Evolutionary conservation across 331 rosid genomes (phyloP).

Genomic region (Pyracantha coccinea): DNA sequence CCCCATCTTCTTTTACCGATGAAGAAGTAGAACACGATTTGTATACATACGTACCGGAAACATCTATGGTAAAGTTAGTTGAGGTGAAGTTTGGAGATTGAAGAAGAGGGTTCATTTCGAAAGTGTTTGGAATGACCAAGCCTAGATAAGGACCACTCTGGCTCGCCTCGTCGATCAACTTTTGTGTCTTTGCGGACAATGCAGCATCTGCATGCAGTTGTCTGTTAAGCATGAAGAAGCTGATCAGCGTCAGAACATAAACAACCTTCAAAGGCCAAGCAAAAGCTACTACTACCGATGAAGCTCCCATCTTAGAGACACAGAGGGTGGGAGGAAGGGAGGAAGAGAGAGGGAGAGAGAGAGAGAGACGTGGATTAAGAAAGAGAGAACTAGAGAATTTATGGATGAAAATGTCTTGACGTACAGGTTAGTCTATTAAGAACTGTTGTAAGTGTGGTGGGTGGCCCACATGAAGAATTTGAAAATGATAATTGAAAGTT

Average conservation of each 20-base stretch:
- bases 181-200: conserved; percentile 8
- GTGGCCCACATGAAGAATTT: too few species aligned
- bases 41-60: conserved; percentile 23
- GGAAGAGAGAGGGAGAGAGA: too few species aligned
- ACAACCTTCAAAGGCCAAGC: conserved; percentile 2
- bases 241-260: conserved; percentile 1
- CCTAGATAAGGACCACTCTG: conserved; percentile 45
- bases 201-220: conserved; percentile 21
- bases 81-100: conserved; percentile 31
- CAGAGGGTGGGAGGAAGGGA: too few species aligned
- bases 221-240: neutral
- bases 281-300: neutral
- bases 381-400: too few species aligned
- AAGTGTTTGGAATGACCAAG: conserved; percentile 42
- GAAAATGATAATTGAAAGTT: too few species aligned
- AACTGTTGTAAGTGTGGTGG: too few species aligned
- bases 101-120: conserved; percentile 52
- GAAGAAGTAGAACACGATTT: too few species aligned
- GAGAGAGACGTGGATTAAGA: too few species aligned
- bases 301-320: conserved; percentile 12
- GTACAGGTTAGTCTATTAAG: too few species aligned
- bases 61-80: conserved; percentile 14
- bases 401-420: too few species aligned
- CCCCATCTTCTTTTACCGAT: neutral
- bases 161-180: conserved; percentile 20